Evolutionary conservation across 192 early-diverging fungal species (phyloP), one percentile per base, ranked within the genome.

Genomic region (Podochytrium sp.): DNA sequence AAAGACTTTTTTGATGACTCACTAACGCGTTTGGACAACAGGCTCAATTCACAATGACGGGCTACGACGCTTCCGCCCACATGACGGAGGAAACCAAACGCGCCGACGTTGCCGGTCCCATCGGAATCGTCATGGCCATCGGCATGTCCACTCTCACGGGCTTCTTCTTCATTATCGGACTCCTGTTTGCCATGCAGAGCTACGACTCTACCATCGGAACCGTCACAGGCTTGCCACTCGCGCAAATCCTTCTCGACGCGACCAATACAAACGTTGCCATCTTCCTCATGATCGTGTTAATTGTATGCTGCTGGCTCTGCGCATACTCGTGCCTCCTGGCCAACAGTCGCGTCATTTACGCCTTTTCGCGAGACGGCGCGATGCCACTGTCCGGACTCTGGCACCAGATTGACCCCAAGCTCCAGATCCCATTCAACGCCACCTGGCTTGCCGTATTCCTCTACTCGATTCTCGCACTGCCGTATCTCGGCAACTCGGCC

Each of bases 51-150:
- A 58, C 70, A 3, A 61, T 61, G 29, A 74, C 65, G 27, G 81
- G 81, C 10, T 83, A 75, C 65, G 81, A 83, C 49, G 49, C 80
- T 14, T 55, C 55, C 2, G 79, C 78, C 2, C 81, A 83, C 59
- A 55, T 83, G 56, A 56, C 78, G 30, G 81, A 83, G 59, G 81
- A 83, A 52, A 81, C 81, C 29, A 56, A 70, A 37, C 23, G 40
- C 75, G 80, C 81, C 4, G 30, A 43, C 39, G 61, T 70, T 29
- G 69, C 63, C 12, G 79, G 64, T 0, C 81, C 81, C 59, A 47
- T 52, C n/a, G 81, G 65, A 37, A 77, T 82, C 55, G 64, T 77
- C 4, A 47, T 58, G 23, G n/a, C 78, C 12, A 73, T 81, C 49
- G 59, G 16, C 18, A 60, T 49, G 40, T 64, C 72, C 29, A 30